Conservation (phyloP, 2,329 filamentous ascomycete species). For the Penicillium nordicum region DNA sequence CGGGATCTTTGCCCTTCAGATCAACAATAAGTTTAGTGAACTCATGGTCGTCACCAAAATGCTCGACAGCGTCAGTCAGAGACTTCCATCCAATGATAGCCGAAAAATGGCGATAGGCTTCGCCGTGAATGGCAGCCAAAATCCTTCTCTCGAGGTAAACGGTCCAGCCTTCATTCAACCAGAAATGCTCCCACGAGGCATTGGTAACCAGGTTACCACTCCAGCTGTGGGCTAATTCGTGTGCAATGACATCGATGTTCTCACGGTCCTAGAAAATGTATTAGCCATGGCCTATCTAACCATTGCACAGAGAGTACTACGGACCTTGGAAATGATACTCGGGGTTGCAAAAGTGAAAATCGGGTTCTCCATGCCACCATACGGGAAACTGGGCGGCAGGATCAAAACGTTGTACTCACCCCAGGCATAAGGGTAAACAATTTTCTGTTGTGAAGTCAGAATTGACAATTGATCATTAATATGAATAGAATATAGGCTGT, state of each 20-base stretch:
- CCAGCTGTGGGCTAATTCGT: slow-evolving; percentile 75
- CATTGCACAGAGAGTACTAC: not conserved
- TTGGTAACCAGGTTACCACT: slow-evolving; percentile 70
- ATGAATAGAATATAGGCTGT: slow-evolving; percentile 37
- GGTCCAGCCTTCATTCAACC: slow-evolving; percentile 81
- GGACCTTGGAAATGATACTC: slow-evolving; percentile 78
- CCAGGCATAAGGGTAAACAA: slow-evolving; percentile 87
- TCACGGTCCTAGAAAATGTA: slow-evolving; percentile 60
- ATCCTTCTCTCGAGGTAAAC: slow-evolving; percentile 83
- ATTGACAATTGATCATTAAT: not conserved
- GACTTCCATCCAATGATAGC: slow-evolving; percentile 95
- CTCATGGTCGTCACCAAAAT: slow-evolving; percentile 78
- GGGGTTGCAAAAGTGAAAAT: slow-evolving; percentile 94
- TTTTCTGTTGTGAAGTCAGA: slow-evolving; percentile 40
- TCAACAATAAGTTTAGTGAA: slow-evolving; percentile 89
- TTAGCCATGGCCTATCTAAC: not conserved
- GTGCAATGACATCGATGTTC: slow-evolving; percentile 94
- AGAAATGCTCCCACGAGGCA: slow-evolving; percentile 53
- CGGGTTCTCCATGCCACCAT: slow-evolving; percentile 82
- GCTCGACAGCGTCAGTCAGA: slow-evolving; percentile 73
- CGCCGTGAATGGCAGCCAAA: slow-evolving; percentile 61
- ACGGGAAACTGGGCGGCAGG: slow-evolving; percentile 84
- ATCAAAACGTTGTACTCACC: slow-evolving; percentile 92
- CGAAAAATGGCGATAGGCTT: slow-evolving; percentile 85
- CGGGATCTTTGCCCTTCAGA: slow-evolving; percentile 86